These are phyloP conservation scores for Solanum okadae DNA, from an alignment of 257 asterid species.

Conservation along the genomic window DNA sequence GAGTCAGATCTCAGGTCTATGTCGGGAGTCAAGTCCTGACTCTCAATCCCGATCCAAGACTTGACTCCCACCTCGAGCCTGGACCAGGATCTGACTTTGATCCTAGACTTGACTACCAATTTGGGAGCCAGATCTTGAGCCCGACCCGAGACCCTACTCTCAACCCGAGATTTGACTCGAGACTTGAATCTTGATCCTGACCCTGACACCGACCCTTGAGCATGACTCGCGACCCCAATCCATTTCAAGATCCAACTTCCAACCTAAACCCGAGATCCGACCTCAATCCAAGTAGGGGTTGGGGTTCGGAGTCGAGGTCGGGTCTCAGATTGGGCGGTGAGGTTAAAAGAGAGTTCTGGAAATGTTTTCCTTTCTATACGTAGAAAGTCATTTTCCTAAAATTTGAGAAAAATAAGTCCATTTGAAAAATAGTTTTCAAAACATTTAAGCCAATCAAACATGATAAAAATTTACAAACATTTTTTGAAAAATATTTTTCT, in stretches of 20 bases:
- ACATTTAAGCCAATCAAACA: not conserved
- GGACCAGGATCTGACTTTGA: not conserved
- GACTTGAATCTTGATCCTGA: not conserved
- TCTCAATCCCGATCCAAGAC: no score
- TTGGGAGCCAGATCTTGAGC: not conserved
- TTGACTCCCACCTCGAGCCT: not conserved
- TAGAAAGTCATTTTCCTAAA: not conserved
- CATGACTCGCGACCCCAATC: not conserved
- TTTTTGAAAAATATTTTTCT: not conserved
- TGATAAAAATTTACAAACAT: no score
- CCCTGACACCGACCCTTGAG: not conserved
- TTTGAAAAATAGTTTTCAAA: no score
- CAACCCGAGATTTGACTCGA: no score
- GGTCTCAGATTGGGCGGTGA: not conserved
- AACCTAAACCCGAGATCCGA: not conserved
- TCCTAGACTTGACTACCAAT: not conserved
- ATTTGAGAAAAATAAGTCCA: not conserved
- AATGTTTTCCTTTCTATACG: no score
- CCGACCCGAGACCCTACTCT: not conserved
- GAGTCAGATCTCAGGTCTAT: not conserved
- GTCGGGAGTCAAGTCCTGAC: not conserved
- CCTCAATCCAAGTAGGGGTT: fast-evolving
- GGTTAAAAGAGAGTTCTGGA: not conserved
- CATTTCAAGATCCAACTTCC: not conserved
- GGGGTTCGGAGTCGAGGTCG: not conserved